Conservation (phyloP, 495 filamentous ascomycete species). For the Hypoxylon intermedium region DNA sequence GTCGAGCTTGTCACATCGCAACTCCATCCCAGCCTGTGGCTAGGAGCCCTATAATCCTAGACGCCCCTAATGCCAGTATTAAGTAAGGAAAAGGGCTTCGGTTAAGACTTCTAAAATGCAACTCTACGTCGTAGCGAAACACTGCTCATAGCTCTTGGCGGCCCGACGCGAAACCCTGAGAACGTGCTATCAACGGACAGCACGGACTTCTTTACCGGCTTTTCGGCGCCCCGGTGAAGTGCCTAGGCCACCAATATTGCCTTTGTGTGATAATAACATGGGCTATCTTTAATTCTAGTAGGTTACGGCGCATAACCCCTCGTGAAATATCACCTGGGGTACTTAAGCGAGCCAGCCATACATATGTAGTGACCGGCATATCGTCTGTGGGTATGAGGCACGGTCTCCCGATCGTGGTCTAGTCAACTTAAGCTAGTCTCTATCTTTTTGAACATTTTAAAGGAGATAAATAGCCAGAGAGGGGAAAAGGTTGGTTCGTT, state of each 20-base stretch:
- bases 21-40: conserved; percentile 1
- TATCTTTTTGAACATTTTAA: conserved; percentile 7
- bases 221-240: conserved; percentile 16
- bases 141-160: conserved; percentile 33
- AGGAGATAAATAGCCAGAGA: no score
- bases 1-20: not conserved
- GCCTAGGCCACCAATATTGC: conserved; percentile 3
- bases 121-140: conserved; percentile 28
- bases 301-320: not conserved
- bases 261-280: conserved; percentile 1
- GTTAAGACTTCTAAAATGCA: conserved; percentile 9
- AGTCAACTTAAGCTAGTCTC: not conserved
- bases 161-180: conserved; percentile 13
- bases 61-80: conserved; percentile 27
- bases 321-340: conserved; percentile 11
- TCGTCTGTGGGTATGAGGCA: conserved; percentile 17
- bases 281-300: not conserved
- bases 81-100: conserved; percentile 8
- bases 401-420: conserved; percentile 3
- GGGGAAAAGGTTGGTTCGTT: not conserved
- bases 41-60: no score
- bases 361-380: conserved; percentile 11
- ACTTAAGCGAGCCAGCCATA: conserved; percentile 16
- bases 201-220: conserved; percentile 12
- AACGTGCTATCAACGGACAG: conserved; percentile 13